These are phyloP conservation scores for Alternaria panax DNA, from an alignment of 2,329 filamentous ascomycete genomes.

Conservation along the genomic window DNA sequence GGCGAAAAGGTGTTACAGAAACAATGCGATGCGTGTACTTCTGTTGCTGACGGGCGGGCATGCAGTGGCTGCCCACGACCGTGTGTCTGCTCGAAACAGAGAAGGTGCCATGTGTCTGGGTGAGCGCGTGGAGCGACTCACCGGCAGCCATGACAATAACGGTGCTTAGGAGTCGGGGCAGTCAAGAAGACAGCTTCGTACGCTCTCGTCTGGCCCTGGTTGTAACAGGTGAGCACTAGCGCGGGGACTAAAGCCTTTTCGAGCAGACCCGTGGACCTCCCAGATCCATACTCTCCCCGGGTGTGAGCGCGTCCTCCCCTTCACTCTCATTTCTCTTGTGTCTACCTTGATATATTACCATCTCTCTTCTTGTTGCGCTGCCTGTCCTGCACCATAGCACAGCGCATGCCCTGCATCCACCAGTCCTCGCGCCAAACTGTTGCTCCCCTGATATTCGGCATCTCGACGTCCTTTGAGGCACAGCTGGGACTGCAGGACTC, in stretches of 20 bases:
- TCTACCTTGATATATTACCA: slow-evolving; percentile 32
- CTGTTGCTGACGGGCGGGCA: slow-evolving; percentile 4
- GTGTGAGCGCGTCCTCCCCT: slow-evolving; percentile 6
- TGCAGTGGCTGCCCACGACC: background rate
- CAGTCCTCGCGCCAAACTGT: slow-evolving; percentile 19
- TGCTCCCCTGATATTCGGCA: slow-evolving; percentile 28
- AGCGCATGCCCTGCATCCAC: slow-evolving; percentile 22
- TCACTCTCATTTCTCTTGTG: slow-evolving; percentile 27
- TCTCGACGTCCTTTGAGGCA: slow-evolving; percentile 41
- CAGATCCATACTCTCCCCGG: no score
- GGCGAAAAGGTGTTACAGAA: slow-evolving; percentile 16
- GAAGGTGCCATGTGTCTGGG: slow-evolving; percentile 13
- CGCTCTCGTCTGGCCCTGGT: slow-evolving; percentile 1
- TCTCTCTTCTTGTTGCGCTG: slow-evolving; percentile 29
- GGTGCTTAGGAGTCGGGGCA: background rate
- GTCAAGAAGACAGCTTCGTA: slow-evolving; percentile 2
- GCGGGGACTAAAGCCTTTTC: slow-evolving; percentile 20
- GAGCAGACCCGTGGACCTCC: no score
- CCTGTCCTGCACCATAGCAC: slow-evolving; percentile 18
- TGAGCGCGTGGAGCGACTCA: slow-evolving; percentile 4
- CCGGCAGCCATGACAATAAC: background rate
- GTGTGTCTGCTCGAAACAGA: slow-evolving; percentile 19
- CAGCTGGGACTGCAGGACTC: slow-evolving; percentile 42
- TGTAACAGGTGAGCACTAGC: slow-evolving; percentile 17
- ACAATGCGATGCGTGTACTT: slow-evolving; percentile 3